These are phyloP conservation scores for Pyrenophora teres DNA, from an alignment of 2,329 filamentous ascomycete genomes.

Conservation along the genomic window DNA sequence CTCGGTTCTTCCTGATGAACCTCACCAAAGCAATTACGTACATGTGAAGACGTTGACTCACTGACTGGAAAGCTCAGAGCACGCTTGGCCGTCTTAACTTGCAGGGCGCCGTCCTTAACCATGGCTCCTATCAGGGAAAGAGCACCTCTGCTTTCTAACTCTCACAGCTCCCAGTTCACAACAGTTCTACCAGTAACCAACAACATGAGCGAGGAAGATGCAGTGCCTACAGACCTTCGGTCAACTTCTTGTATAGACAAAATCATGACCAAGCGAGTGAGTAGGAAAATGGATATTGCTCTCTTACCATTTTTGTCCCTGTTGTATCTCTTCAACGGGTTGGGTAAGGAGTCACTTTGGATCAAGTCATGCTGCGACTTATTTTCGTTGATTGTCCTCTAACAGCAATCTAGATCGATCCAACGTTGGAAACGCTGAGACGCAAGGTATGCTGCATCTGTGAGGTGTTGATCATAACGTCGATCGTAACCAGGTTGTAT, in stretches of 20 bases:
- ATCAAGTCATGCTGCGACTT: too few species aligned
- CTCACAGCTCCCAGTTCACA: background rate
- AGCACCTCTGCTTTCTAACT: background rate
- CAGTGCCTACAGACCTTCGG: background rate
- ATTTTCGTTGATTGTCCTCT: too few species aligned
- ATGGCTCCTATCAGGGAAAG: constrained; percentile 1
- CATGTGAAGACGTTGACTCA: background rate
- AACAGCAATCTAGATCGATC: constrained; percentile 20
- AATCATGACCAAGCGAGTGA: constrained; percentile 12
- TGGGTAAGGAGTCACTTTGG: too few species aligned
- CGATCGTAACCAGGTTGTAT: background rate
- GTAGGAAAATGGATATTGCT: constrained; percentile 29
- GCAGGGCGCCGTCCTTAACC: background rate
- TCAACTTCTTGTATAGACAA: background rate
- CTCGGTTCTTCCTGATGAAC: background rate
- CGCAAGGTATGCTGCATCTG: constrained; percentile 22
- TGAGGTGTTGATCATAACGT: background rate
- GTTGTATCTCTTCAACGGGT: constrained; percentile 30
- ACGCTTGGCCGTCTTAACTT: background rate
- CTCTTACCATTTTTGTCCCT: constrained; percentile 27
- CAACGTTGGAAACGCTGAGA: constrained; percentile 36
- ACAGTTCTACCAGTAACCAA: background rate
- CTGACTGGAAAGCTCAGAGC: background rate
- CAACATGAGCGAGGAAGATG: background rate
- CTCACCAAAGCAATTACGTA: constrained; percentile 6